These are phyloP conservation scores for Cornus controversa DNA, from an alignment of 148 eudicot species.

Conservation along the genomic window DNA sequence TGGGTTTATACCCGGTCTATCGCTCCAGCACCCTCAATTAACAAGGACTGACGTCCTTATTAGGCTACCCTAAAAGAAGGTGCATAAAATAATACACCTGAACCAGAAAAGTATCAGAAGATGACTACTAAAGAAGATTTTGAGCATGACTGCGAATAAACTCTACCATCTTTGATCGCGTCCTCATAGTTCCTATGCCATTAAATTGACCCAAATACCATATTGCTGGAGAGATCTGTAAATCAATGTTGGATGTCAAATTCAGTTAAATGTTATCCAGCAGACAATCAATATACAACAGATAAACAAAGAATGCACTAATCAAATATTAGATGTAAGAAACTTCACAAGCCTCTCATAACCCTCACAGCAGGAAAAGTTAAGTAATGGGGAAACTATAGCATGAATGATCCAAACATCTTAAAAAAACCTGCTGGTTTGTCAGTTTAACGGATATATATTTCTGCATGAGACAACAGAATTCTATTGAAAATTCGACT, in stretches of 20 bases:
- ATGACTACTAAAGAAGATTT: background rate
- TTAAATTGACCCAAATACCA: slow-evolving; percentile 91
- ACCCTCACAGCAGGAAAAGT: background rate
- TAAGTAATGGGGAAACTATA: background rate
- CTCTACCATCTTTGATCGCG: slow-evolving; percentile 88
- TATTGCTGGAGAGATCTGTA: slow-evolving; percentile 78
- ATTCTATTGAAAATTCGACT: too few relatives aligned
- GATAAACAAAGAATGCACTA: background rate
- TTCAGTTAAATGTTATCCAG: background rate
- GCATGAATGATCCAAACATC: background rate
- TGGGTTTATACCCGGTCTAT: too few relatives aligned
- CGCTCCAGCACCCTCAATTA: too few relatives aligned
- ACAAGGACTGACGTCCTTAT: too few relatives aligned
- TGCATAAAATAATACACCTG: background rate
- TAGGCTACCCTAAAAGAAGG: background rate
- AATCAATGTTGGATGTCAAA: slow-evolving; percentile 28
- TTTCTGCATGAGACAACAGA: slow-evolving; percentile 79
- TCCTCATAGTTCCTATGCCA: slow-evolving; percentile 80
- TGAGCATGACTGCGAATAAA: background rate
- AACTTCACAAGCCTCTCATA: slow-evolving; percentile 6
- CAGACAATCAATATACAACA: background rate
- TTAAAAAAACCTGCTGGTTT: slow-evolving; percentile 65
- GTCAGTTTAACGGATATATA: slow-evolving; percentile 48
- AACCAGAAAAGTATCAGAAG: background rate
- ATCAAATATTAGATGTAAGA: slow-evolving; percentile 4